These are phyloP conservation scores for Pachysandra terminalis DNA, from an alignment of 164 flowering plant species.

Conservation along the genomic window DNA sequence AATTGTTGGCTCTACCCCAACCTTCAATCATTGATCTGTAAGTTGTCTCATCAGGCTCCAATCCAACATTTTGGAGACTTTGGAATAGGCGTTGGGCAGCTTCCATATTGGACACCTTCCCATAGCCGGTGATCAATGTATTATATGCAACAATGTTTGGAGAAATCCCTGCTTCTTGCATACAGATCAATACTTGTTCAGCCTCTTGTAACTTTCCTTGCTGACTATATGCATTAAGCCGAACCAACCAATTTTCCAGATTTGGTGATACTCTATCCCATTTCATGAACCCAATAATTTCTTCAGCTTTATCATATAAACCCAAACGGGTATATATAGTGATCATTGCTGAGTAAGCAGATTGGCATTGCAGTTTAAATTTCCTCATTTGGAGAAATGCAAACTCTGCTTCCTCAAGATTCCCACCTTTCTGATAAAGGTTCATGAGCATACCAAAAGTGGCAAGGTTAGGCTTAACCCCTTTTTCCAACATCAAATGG, in stretches of 20 bases:
- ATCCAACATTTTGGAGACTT: conserved; percentile 36
- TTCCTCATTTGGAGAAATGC: conserved; percentile 65
- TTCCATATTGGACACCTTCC: conserved; percentile 60
- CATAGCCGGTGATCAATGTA: conserved; percentile 86
- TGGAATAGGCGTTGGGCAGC: conserved; percentile 49
- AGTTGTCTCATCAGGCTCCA: conserved; percentile 86
- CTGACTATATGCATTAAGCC: conserved; percentile 79
- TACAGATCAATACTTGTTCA: conserved; percentile 42
- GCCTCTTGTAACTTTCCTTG: conserved; percentile 83
- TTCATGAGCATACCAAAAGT: conserved; percentile 91
- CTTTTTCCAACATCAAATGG: conserved; percentile 61
- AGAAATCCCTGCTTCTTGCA: conserved; percentile 57
- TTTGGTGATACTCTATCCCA: conserved; percentile 55
- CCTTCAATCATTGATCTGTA: conserved; percentile 95
- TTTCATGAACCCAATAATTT: conserved; percentile 45
- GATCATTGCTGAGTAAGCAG: conserved; percentile 89
- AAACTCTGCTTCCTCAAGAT: conserved; percentile 72
- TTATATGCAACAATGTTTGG: conserved; percentile 81
- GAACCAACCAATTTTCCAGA: conserved; percentile 85
- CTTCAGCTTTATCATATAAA: conserved; percentile 71
- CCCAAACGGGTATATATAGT: conserved; percentile 76
- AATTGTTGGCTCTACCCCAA: conserved; percentile 72
- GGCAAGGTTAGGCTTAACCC: conserved; percentile 67
- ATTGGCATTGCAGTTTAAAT: conserved; percentile 39
- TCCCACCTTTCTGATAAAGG: conserved; percentile 71